Conservation (phyloP, 2,329 filamentous ascomycete species). For the Epichloe amarillans region DNA sequence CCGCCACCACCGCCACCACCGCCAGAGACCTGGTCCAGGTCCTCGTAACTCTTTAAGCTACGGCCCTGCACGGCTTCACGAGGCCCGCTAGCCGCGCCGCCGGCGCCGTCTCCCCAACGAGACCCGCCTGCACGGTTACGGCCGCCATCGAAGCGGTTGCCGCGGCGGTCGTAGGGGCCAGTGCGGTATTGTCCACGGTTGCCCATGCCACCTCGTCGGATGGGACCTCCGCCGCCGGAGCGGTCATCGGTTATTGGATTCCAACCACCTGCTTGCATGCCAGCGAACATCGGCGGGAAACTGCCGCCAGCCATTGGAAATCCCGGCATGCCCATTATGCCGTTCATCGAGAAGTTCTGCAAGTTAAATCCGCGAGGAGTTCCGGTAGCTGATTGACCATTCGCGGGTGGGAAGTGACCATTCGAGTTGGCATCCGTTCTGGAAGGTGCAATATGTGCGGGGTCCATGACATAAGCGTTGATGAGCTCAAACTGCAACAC, state of each 20-base stretch:
- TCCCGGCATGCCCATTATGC: slow-evolving; percentile 44
- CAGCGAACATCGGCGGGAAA: slow-evolving; percentile 42
- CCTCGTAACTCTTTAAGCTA: slow-evolving; percentile 93
- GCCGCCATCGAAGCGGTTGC: slow-evolving; percentile 39
- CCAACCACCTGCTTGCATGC: slow-evolving; percentile 36
- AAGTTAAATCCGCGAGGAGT: slow-evolving; percentile 89
- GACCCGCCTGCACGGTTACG: slow-evolving; percentile 38
- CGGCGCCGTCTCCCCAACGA: slow-evolving; percentile 63
- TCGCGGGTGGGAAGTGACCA: slow-evolving; percentile 78
- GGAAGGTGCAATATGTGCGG: slow-evolving; percentile 85
- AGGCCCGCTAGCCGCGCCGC: slow-evolving; percentile 66
- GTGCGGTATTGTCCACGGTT: slow-evolving; percentile 43
- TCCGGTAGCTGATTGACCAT: slow-evolving; percentile 62
- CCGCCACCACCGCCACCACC: slow-evolving; percentile 63
- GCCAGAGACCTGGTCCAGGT: slow-evolving; percentile 74
- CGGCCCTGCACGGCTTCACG: slow-evolving; percentile 85
- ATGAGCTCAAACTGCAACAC: slow-evolving; percentile 62
- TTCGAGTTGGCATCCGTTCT: slow-evolving; percentile 91
- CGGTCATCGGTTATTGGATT: slow-evolving; percentile 40
- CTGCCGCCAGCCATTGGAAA: slow-evolving; percentile 38
- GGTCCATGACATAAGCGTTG: slow-evolving; percentile 89
- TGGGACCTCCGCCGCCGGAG: slow-evolving; percentile 45
- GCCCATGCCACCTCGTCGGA: slow-evolving; percentile 51
- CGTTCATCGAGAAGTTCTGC: slow-evolving; percentile 51
- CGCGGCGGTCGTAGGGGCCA: slow-evolving; percentile 63